Conservation (phyloP, 1,139 yeast genomes). For the Candida anutae region DNA sequence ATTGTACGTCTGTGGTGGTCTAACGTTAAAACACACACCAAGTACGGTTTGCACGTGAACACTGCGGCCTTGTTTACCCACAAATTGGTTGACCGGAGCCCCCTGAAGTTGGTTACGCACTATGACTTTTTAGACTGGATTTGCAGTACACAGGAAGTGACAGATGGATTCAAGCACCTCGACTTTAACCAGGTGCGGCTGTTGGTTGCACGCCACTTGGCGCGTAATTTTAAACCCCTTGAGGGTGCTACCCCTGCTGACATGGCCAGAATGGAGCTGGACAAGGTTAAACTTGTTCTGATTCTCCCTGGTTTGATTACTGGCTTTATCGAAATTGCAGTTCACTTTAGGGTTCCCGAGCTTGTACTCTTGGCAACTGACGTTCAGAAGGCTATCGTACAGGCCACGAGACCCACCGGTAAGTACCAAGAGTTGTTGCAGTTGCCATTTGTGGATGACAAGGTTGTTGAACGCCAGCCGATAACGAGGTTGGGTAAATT, state of each 20-base stretch:
- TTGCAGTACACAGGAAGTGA: conserved; percentile 57
- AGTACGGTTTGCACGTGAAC: conserved; percentile 71
- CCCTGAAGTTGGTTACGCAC: conserved; percentile 61
- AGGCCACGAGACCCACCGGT: conserved; percentile 62
- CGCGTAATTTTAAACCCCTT: conserved; percentile 37
- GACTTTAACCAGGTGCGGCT: conserved; percentile 39
- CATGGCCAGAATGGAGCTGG: conserved; percentile 19
- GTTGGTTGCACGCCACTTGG: conserved; percentile 50
- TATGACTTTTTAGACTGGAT: conserved; percentile 56
- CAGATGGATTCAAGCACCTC: conserved; percentile 30
- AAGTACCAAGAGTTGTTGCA: conserved; percentile 64
- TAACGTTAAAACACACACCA: conserved; percentile 71
- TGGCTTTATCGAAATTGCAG: conserved; percentile 75
- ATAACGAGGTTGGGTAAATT: conserved; percentile 62
- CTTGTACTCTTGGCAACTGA: conserved; percentile 56
- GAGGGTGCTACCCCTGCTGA: conserved; percentile 8
- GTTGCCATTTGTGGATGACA: conserved; percentile 61
- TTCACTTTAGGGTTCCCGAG: conserved; percentile 68
- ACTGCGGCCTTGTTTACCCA: conserved; percentile 73
- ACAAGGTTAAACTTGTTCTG: conserved; percentile 51
- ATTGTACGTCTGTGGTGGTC: conserved; percentile 90
- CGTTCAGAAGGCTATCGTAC: conserved; percentile 65
- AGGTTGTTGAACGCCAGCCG: conserved; percentile 32
- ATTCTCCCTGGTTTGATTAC: conserved; percentile 58
- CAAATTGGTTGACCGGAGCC: conserved; percentile 63